Evolutionary conservation across 495 filamentous ascomycete species (phyloP).

Genomic region (Pyrenula aspistea): DNA sequence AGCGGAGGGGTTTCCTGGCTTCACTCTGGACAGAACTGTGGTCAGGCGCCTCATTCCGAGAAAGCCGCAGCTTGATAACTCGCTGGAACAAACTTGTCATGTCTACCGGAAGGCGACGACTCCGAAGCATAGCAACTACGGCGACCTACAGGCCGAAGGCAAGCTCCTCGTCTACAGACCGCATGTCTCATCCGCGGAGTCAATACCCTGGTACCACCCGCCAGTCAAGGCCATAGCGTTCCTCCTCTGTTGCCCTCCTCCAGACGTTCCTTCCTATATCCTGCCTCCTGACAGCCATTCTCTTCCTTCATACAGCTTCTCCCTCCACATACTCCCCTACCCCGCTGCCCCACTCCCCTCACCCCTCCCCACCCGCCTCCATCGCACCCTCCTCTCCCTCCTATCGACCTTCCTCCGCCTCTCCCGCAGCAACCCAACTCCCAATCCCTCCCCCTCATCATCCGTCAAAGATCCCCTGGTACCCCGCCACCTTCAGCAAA

Average conservation of each 20-base stretch:
- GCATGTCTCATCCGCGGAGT: slow-evolving; percentile 45
- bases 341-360: slow-evolving; percentile 16
- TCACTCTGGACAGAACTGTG: slow-evolving; percentile 44
- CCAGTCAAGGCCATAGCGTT: slow-evolving; percentile 59
- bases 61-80: slow-evolving; percentile 61
- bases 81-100: slow-evolving; percentile 70
- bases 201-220: slow-evolving; percentile 83
- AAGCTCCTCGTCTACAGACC: slow-evolving; percentile 66
- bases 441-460: slow-evolving; percentile 17
- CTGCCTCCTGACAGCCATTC: no score
- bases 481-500: slow-evolving; percentile 59
- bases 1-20: slow-evolving; percentile 35
- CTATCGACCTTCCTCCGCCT: slow-evolving; percentile 66
- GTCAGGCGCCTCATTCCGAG: slow-evolving; percentile 69
- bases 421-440: slow-evolving; percentile 42
- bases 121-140: no score
- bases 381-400: slow-evolving; percentile 59
- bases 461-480: slow-evolving; percentile 70
- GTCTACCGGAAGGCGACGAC: slow-evolving; percentile 32
- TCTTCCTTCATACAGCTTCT: slow-evolving; percentile 9
- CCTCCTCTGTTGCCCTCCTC: slow-evolving; percentile 44
- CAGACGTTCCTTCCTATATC: neutral
- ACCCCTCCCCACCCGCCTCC: slow-evolving; percentile 36
- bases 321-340: slow-evolving; percentile 17
- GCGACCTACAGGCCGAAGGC: slow-evolving; percentile 9